These are phyloP conservation scores for Pseudognaphalium luteoalbum DNA, from an alignment of 129 eudicot genomes.

Conservation along the genomic window DNA sequence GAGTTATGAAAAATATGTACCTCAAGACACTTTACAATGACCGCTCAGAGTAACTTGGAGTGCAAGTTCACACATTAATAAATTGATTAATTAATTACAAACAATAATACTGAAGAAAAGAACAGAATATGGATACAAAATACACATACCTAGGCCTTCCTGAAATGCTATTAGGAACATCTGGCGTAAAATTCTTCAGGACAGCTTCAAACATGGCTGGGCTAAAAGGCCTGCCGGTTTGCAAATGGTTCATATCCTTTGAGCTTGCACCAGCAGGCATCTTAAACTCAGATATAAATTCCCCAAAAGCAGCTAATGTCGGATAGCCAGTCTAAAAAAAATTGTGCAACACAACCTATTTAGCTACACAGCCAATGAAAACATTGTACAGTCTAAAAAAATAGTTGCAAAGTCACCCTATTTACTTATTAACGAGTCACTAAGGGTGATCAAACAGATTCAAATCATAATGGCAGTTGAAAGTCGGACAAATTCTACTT, in stretches of 20 bases:
- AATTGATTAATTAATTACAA: not conserved
- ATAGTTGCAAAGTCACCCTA: not conserved
- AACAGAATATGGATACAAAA: not conserved
- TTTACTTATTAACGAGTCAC: not conserved
- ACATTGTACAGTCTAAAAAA: not conserved
- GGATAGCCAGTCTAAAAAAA: conserved; percentile 61
- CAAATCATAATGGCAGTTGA: not conserved
- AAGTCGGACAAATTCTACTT: not conserved
- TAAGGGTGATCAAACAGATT: not conserved
- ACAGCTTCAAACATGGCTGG: conserved; percentile 87
- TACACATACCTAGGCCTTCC: conserved; percentile 78
- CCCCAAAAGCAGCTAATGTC: conserved; percentile 68
- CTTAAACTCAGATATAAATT: conserved; percentile 65
- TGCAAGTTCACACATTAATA: not conserved
- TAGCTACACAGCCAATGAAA: not conserved
- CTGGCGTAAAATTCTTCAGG: conserved; percentile 80
- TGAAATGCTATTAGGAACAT: conserved; percentile 64
- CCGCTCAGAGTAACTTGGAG: not conserved
- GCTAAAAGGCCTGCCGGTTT: conserved; percentile 67
- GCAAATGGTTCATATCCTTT: conserved; percentile 54
- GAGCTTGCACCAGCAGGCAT: conserved; percentile 50
- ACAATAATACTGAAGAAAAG: not conserved
- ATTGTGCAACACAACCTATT: conserved; percentile 17
- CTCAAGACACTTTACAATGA: too few relatives aligned
- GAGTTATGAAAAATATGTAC: too few relatives aligned